Base-by-base conservation (phyloP, 768 basidiomycete species). In the Phlegmacium glaucopus region DNA sequence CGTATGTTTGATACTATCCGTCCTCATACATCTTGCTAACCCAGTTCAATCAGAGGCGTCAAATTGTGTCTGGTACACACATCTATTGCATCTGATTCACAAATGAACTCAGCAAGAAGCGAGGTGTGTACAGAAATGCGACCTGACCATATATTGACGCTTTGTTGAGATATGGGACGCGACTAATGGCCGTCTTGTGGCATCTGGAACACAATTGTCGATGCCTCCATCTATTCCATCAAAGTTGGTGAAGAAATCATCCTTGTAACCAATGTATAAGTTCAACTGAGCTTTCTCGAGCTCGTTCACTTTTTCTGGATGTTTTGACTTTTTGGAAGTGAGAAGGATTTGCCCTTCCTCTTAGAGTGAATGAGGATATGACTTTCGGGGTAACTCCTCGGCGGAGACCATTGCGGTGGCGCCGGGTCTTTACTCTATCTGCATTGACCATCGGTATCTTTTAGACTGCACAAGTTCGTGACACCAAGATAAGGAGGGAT, bases 41-140 rank as follows among this genome's bases (percentile, higher is more conserved):
- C 28, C 25, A 7, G 35, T 44, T 2, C 12, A 17, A 11, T 28
- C 52, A 79, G 78, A 28, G 76, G 76, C 1, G 66, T 74, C 35
- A 69, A 54, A 36, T 62, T 80, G 17, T 65, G 67, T 39, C 60
- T 79, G 41, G 55, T 78, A 15, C 71, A 63, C 26, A 71, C 66
- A 26, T 72, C 70, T 11, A 56, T 64, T 48, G 57, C 61, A 11
- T 49, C 63, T 4, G 72, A 67, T 9, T 13, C 44, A 3, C 62
- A 64, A 3, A 53, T 55, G 15, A 58, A 60, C 48, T 63, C 65
- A 17, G 66, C 64, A n/a, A 66, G 67, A n/a, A 62, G 66, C 40
- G 72, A 78, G 61, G 77, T 76, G 56, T 18, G 61, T 46, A 12
- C 11, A 15, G 9, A 27, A 22, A 22, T 22, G 3, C 22, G 5